Conservation (phyloP, 2,329 filamentous ascomycete genomes). For the Arthrobotrys iridis region DNA sequence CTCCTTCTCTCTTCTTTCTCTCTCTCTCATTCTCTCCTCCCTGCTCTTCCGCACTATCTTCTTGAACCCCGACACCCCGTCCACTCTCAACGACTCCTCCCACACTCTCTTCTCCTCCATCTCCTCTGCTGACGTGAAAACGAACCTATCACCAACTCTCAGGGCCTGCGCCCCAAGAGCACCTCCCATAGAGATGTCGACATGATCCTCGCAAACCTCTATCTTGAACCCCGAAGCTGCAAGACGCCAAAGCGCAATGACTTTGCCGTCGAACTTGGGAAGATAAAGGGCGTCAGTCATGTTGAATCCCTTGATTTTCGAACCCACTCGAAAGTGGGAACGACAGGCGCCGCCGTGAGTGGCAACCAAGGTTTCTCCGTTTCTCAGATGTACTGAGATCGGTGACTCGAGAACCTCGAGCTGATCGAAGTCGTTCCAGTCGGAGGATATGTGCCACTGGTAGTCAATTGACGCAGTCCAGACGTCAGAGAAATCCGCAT, state of each 20-base stretch:
- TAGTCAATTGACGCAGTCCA: slow-evolving; percentile 37
- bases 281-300: slow-evolving; percentile 17
- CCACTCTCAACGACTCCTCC: not conserved
- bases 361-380: slow-evolving; percentile 20
- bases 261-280: slow-evolving; percentile 31
- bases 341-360: not conserved
- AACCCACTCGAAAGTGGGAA: not conserved
- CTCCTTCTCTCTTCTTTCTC: not conserved
- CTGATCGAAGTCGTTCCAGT: slow-evolving; percentile 29
- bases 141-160: slow-evolving; percentile 19
- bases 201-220: not conserved
- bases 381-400: slow-evolving; percentile 6
- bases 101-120: slow-evolving; percentile 9
- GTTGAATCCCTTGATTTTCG: not conserved
- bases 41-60: not conserved
- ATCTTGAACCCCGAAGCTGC: not conserved
- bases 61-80: slow-evolving; percentile 10
- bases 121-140: slow-evolving; percentile 21
- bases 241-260: slow-evolving; percentile 5
- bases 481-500: slow-evolving; percentile 10
- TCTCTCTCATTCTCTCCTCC: not conserved
- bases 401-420: slow-evolving; percentile 12
- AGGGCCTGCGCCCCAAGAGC: slow-evolving; percentile 20
- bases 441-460: slow-evolving; percentile 21
- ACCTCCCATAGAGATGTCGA: not conserved